Evolutionary conservation across 1,284 basidiomycete species (phyloP), one percentile per base, ranked within the genome.

Genomic region (Apiotrichum domesticum): DNA sequence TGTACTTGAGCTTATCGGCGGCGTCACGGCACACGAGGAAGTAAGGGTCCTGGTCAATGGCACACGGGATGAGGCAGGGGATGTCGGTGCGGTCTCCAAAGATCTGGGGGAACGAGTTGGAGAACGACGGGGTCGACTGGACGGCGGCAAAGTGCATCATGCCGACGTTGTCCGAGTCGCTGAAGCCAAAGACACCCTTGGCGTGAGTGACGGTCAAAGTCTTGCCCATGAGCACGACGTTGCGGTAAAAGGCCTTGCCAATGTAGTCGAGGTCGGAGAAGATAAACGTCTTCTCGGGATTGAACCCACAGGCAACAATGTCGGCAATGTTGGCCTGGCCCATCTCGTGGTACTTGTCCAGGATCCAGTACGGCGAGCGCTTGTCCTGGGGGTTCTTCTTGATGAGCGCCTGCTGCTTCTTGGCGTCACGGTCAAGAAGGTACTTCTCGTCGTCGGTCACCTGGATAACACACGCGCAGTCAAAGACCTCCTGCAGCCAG

Each of bases 361-460:
- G 81, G 11, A 74, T 62, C 49, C 69, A 67, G 46, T 69, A 60
- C 8, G 72, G 72, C 71, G 90, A 93, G 60, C 96, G 83, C 63
- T 73, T 72, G 65, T 72, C 71, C 47, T 63, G 64, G 39, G 72
- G 70, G 70, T 69, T 66, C 63, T 72, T 74, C 63, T 74, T 74
- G 64, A 69, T 61, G 45, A 70, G 59, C 21, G 72, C 71, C 43
- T 68, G 68, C 62, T 75, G 73, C 58, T 75, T 75, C 66, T 77
- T 77, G 55, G 68, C 57, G 62, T 92, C 86, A 53, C 92, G 88
- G 77, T 98, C 96, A 82, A 99, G 96, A 55, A 99, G 78, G 80
- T 98, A 99, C 77, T 99, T 99, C 76, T 99, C 96, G 75, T 99
- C 96, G 71, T 99, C 96, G 50, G 95, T 98, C 6, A 98, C 82